Percentiles rank a stretch among this genome's conserved stretches.
phyloP scores from a whole-genome alignment of 768 basidiomycete species.

The Xerocomus brunneocitrinus region DNA sequence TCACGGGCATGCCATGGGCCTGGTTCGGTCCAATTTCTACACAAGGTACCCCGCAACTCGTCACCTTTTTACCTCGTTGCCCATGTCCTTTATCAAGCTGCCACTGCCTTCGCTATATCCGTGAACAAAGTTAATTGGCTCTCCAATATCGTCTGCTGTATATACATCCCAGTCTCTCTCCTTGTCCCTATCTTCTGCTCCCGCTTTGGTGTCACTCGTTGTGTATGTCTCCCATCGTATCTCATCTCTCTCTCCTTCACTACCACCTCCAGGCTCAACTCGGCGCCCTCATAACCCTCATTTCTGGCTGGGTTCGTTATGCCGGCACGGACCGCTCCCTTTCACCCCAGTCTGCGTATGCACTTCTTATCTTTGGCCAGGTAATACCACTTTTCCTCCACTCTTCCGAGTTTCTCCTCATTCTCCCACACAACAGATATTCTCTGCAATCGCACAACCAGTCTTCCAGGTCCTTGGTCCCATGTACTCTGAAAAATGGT shows the following conservation, averaged over 20 bases:
- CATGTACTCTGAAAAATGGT: constrained; percentile 81
- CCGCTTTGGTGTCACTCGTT: constrained; percentile 56
- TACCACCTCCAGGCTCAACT: constrained; percentile 50
- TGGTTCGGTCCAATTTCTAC: constrained; percentile 87
- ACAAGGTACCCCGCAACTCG: constrained; percentile 40
- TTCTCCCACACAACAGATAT: constrained; percentile 38
- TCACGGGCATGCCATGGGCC: constrained; percentile 63
- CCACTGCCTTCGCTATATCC: constrained; percentile 60
- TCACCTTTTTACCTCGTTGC: neutral
- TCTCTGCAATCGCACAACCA: constrained; percentile 63
- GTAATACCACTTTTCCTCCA: constrained; percentile 30
- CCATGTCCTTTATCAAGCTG: constrained; percentile 37
- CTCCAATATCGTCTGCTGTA: constrained; percentile 58
- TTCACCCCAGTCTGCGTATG: constrained; percentile 49
- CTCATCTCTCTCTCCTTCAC: neutral
- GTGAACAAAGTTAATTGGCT: constrained; percentile 78
- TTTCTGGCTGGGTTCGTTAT: constrained; percentile 75
- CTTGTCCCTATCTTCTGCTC: constrained; percentile 54
- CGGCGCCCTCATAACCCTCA: constrained; percentile 47
- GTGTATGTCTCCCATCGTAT: constrained; percentile 42
- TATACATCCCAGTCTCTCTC: constrained; percentile 61
- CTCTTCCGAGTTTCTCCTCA: neutral
- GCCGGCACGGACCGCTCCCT: constrained; percentile 60
- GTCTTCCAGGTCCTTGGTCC: constrained; percentile 76
- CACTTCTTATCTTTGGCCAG: constrained; percentile 68